Conservation (phyloP, 805 yeast genomes). For the Lipomyces chichibuensis region DNA sequence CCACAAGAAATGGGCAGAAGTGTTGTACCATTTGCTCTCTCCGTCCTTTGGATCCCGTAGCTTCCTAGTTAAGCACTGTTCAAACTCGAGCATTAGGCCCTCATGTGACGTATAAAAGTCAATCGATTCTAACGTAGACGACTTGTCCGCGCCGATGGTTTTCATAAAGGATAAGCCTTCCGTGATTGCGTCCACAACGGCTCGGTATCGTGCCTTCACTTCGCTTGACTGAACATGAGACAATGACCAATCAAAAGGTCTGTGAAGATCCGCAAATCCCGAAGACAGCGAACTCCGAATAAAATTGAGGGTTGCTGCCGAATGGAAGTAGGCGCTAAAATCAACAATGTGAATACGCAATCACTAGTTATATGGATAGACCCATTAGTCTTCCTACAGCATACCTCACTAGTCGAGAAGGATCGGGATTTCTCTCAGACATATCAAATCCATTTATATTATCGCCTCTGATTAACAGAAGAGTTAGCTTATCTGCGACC, state of each 20-base stretch:
- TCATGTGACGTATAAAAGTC: constrained; percentile 51
- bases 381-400: no score
- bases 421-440: constrained; percentile 48
- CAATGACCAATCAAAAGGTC: constrained; percentile 49
- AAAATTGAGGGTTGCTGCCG: constrained; percentile 51
- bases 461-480: constrained; percentile 44
- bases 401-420: constrained; percentile 45
- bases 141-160: constrained; percentile 47
- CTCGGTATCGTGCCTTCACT: constrained; percentile 47
- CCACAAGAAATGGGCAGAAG: constrained; percentile 51
- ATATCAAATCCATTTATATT: constrained; percentile 50
- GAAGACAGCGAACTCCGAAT: constrained; percentile 44
- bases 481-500: background rate
- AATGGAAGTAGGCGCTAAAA: constrained; percentile 48
- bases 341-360: background rate
- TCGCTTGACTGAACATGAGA: constrained; percentile 47
- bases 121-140: constrained; percentile 41
- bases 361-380: background rate
- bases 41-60: constrained; percentile 37
- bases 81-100: constrained; percentile 49
- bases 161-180: constrained; percentile 47
- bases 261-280: constrained; percentile 50
- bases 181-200: constrained; percentile 44
- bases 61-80: constrained; percentile 48
- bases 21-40: constrained; percentile 44